Base-by-base conservation (phyloP, 805 yeast genomes). In the Brettanomyces bruxellensis region DNA sequence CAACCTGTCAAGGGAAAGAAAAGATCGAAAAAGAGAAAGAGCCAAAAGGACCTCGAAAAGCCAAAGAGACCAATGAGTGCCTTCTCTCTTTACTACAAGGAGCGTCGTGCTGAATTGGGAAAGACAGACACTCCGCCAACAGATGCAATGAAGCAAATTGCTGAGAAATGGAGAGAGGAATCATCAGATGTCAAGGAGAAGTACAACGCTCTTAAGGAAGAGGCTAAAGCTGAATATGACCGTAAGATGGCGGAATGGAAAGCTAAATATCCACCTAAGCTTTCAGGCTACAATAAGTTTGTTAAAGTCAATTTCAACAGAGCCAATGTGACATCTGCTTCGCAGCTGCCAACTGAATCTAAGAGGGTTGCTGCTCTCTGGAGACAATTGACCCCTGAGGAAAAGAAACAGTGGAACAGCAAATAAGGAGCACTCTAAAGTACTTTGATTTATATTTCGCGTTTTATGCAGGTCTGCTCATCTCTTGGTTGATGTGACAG, bases 221-320 rank as follows among this genome's bases (percentile, higher is more conserved):
- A 44, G 14, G 24, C 38, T 4, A 37, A 30, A 12, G 28, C 28
- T 7, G 22, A 47, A 32, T 47, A 47, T 34, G 44, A 44, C 13
- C 23, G 12, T 7, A 42, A 34, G 11, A n/a, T 53, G 24, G 54
- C 50, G 1, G 58, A 49, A 2, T 61, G 65, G 65, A 51, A 49
- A 22, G 49, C 40, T 7, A 58, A 58, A 36, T 57, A 52, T 35
- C 54, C 54, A 13, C 47, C 46, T 23, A 54, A 55, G 36, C 45
- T 53, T 8, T 40, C 53, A 7, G 58, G 56, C 23, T 61, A 58
- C 48, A 47, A 45, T 32, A 55, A 54, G 37, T 61, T 53, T 40
- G 47, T 55, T 40, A 50, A 52, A 41, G 46, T 43, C 5, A 47
- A 49, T 24, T 53, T 50, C 34, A 46, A 47, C 14, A 49, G 47